A percentile compares a stretch with the other conserved stretches of the same genome.
Evolutionary conservation across 2,329 filamentous ascomycete genomes (phyloP).

Genomic region (Pseudodiploospora longispora): DNA sequence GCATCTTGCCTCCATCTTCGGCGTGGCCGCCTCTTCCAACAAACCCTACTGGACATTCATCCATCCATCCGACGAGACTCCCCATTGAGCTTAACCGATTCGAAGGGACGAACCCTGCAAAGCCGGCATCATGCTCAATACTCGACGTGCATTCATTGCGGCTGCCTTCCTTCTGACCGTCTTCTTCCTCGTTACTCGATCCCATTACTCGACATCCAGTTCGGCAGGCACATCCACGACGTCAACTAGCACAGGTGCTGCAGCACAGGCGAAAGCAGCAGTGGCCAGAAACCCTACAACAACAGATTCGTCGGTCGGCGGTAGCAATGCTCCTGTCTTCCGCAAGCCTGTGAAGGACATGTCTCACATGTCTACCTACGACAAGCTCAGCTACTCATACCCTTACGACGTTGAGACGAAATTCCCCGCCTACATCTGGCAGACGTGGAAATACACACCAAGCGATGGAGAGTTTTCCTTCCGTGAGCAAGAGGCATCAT

Average conservation of each 20-base stretch:
- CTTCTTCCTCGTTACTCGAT: constrained; percentile 59
- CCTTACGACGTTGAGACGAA: constrained; percentile 82
- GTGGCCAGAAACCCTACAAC: neutral
- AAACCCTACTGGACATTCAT: too few species aligned
- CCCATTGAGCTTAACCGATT: too few species aligned
- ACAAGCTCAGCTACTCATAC: constrained; percentile 86
- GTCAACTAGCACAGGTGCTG: constrained; percentile 11
- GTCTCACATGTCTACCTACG: constrained; percentile 61
- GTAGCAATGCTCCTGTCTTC: constrained; percentile 17
- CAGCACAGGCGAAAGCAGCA: constrained; percentile 14
- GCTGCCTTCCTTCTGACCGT: constrained; percentile 61
- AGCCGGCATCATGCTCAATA: constrained; percentile 59
- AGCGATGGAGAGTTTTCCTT: constrained; percentile 71
- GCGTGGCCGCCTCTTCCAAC: too few species aligned
- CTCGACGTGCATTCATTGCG: constrained; percentile 64
- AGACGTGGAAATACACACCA: constrained; percentile 92
- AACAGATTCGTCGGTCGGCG: neutral
- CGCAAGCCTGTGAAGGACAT: constrained; percentile 64
- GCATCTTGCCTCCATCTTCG: too few species aligned
- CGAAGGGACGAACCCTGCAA: too few species aligned
- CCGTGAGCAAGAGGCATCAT: constrained; percentile 78
- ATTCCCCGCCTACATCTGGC: constrained; percentile 98
- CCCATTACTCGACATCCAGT: constrained; percentile 31
- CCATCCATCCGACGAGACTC: too few species aligned
- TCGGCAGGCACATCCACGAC: constrained; percentile 3